Conservation (phyloP, 1,284 basidiomycete species). For the Microstroma glucosiphilum region DNA sequence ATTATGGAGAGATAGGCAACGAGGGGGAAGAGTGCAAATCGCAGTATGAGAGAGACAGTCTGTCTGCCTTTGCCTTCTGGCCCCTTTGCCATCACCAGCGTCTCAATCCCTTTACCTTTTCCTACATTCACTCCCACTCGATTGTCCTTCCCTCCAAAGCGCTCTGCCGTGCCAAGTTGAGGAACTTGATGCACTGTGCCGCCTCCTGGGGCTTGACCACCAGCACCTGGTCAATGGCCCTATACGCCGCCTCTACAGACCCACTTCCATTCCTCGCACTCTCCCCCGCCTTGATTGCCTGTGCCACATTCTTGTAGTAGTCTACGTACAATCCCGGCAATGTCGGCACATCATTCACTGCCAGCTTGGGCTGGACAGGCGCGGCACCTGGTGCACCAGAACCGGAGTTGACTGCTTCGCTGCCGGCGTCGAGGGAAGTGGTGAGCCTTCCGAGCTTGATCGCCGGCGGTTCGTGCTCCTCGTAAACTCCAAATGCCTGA, state of each 20-base stretch:
- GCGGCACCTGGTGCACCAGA: slow-evolving; percentile 13
- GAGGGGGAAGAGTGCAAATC: too few relatives aligned
- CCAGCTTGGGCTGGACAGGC: slow-evolving; percentile 34
- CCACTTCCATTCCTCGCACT: slow-evolving; percentile 18
- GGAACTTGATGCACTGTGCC: slow-evolving; percentile 8
- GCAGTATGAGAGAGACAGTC: too few relatives aligned
- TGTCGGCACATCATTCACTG: slow-evolving; percentile 35
- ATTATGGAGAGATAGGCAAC: too few relatives aligned
- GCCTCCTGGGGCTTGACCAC: slow-evolving; percentile 11
- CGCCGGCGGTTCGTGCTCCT: slow-evolving; percentile 26
- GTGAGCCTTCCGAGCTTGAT: slow-evolving; percentile 37
- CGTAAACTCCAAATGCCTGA: slow-evolving; percentile 42
- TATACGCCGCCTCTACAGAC: slow-evolving; percentile 2
- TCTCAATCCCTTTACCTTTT: too few relatives aligned
- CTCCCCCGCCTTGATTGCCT: slow-evolving; percentile 29
- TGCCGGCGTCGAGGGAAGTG: slow-evolving; percentile 20
- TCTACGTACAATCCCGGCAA: slow-evolving; percentile 43
- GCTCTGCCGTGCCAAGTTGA: slow-evolving; percentile 14
- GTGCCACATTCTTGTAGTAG: slow-evolving; percentile 40
- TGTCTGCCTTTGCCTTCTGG: too few relatives aligned
- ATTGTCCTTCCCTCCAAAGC: slow-evolving; percentile 11
- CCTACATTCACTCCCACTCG: slow-evolving; percentile 7
- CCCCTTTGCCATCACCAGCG: too few relatives aligned
- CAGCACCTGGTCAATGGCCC: slow-evolving; percentile 9
- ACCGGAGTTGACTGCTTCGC: slow-evolving; percentile 17